Conservation (phyloP, 257 asterid species). For the Linaria vulgaris region DNA sequence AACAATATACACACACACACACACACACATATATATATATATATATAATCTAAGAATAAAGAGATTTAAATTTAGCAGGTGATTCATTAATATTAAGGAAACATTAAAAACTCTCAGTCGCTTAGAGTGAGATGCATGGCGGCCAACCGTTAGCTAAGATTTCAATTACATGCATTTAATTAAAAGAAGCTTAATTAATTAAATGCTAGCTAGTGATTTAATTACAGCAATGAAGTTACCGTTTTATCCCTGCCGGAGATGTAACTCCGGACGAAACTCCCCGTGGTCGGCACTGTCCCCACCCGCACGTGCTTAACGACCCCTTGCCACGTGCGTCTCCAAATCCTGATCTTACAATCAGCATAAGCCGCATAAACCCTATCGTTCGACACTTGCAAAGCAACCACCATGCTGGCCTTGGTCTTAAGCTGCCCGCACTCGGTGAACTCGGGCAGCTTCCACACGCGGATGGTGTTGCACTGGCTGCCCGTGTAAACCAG, state of each 20-base stretch:
- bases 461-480: slow-evolving; percentile 56
- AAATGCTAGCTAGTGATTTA: too few species aligned
- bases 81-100: too few species aligned
- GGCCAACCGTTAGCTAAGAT: too few species aligned
- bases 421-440: slow-evolving; percentile 91
- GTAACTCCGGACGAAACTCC: slow-evolving; percentile 70
- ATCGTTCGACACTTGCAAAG: slow-evolving; percentile 63
- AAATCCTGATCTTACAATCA: slow-evolving; percentile 76
- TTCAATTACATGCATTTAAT: too few species aligned
- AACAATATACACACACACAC: too few species aligned
- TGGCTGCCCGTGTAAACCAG: slow-evolving; percentile 78
- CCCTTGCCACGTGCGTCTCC: slow-evolving; percentile 94
- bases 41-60: too few species aligned
- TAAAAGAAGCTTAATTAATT: too few species aligned
- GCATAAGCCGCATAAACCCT: slow-evolving; percentile 82
- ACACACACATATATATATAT: too few species aligned
- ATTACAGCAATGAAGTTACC: slow-evolving; percentile 33
- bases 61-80: too few species aligned
- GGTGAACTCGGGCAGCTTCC: slow-evolving; percentile 92
- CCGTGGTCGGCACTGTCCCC: slow-evolving; percentile 70
- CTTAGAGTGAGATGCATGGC: too few species aligned
- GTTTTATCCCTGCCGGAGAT: slow-evolving; percentile 73
- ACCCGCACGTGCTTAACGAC: slow-evolving; percentile 62
- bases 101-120: too few species aligned
- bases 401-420: slow-evolving; percentile 59